phyloP scores from a whole-genome alignment of 2,329 filamentous ascomycete species.

The Cordyceps farinosa region DNA sequence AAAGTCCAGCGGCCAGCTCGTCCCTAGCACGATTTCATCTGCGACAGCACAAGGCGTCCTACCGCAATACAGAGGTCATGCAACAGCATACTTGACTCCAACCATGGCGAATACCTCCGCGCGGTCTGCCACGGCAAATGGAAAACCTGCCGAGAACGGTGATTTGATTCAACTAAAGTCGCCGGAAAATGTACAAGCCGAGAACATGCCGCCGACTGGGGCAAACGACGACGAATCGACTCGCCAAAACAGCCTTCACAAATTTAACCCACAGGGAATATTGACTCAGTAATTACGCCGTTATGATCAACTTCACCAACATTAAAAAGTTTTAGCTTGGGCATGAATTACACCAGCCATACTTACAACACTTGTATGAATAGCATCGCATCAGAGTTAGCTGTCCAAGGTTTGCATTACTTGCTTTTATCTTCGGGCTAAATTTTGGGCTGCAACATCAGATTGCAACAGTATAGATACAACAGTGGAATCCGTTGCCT shows the following conservation, averaged over 20 bases:
- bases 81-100: slow-evolving; percentile 48
- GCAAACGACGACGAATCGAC: neutral
- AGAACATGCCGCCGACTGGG: slow-evolving; percentile 38
- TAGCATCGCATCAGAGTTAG: slow-evolving; percentile 18
- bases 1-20: slow-evolving; percentile 43
- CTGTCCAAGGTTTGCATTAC: slow-evolving; percentile 13
- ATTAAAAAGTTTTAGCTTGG: slow-evolving; percentile 19
- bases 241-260: slow-evolving; percentile 18
- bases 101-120: slow-evolving; percentile 38
- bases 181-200: slow-evolving; percentile 31
- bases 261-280: slow-evolving; percentile 17
- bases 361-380: slow-evolving; percentile 22
- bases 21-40: slow-evolving; percentile 49
- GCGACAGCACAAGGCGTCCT: slow-evolving; percentile 53
- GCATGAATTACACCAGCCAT: slow-evolving; percentile 19
- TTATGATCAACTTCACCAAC: slow-evolving; percentile 15
- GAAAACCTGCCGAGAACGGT: slow-evolving; percentile 27
- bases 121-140: slow-evolving; percentile 26
- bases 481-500: slow-evolving; percentile 4
- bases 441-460: slow-evolving; percentile 5
- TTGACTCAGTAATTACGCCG: slow-evolving; percentile 14
- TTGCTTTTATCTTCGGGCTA: slow-evolving; percentile 11
- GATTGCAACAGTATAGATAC: slow-evolving; percentile 14
- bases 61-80: slow-evolving; percentile 51
- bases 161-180: slow-evolving; percentile 21